These are phyloP conservation scores for Scleroderma bovista DNA, from an alignment of 768 basidiomycete genomes.

Conservation along the genomic window DNA sequence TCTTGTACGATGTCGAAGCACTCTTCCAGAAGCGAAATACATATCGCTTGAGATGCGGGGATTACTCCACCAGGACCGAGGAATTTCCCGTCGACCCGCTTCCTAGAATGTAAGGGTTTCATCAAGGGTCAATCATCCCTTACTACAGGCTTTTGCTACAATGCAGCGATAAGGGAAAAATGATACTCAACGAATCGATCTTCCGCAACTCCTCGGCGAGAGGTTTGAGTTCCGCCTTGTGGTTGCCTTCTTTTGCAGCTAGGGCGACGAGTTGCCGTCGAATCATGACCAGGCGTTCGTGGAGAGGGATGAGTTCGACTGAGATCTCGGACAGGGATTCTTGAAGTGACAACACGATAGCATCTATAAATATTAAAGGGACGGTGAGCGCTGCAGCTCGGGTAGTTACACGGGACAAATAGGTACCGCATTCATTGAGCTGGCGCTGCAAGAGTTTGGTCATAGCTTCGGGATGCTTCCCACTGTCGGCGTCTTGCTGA, in stretches of 20 bases:
- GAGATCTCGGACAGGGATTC: conserved; percentile 84
- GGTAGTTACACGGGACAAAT: conserved; percentile 3
- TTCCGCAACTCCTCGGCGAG: conserved; percentile 88
- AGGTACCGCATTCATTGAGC: conserved; percentile 86
- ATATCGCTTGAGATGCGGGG: conserved; percentile 86
- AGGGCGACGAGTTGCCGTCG: conserved; percentile 86
- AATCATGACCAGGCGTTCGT: conserved; percentile 82
- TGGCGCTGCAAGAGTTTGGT: conserved; percentile 87
- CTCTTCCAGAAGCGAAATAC: conserved; percentile 90
- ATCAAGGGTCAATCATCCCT: conserved; percentile 4
- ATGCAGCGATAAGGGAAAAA: conserved; percentile 20
- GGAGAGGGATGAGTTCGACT: conserved; percentile 84
- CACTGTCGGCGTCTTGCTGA: conserved; percentile 71
- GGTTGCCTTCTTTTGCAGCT: conserved; percentile 80
- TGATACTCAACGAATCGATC: conserved; percentile 88
- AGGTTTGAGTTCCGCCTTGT: conserved; percentile 84
- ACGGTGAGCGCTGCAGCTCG: background rate
- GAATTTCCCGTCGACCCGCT: conserved; percentile 95
- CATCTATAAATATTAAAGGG: conserved; percentile 44
- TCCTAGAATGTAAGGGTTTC: conserved; percentile 36
- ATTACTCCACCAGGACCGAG: conserved; percentile 86
- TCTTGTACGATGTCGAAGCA: conserved; percentile 95
- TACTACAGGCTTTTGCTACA: conserved; percentile 11
- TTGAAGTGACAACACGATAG: conserved; percentile 69
- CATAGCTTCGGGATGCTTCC: conserved; percentile 82